Percentiles rank a stretch among this genome's conserved stretches.
phyloP scores from a whole-genome alignment of 2,329 filamentous ascomycete genomes.

The Aotearoamyces nothofagi region DNA sequence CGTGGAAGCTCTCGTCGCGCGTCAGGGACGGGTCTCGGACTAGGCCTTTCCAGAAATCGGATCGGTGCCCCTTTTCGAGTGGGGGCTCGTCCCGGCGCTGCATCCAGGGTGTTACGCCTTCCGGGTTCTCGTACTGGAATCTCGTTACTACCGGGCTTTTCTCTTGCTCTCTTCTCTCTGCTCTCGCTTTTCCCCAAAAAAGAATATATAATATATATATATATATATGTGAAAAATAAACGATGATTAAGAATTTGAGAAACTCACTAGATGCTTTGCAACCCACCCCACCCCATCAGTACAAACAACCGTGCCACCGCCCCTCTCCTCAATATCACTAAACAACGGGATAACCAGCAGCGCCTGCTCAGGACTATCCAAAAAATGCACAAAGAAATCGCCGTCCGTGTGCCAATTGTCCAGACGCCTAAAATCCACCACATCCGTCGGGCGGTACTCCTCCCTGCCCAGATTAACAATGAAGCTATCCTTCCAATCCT shows the following conservation, averaged over 20 bases:
- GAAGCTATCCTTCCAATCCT: conserved; percentile 41
- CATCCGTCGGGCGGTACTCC: conserved; percentile 25
- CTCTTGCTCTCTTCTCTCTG: no score
- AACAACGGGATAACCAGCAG: conserved; percentile 35
- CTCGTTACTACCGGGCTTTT: no score
- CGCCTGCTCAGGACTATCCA: conserved; percentile 35
- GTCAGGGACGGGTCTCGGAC: neutral
- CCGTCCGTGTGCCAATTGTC: conserved; percentile 36
- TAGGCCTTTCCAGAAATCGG: neutral
- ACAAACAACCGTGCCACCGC: conserved; percentile 35
- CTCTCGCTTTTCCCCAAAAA: no score
- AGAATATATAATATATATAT: no score
- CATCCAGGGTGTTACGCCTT: conserved; percentile 1
- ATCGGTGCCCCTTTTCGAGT: no score
- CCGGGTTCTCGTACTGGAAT: conserved; percentile 12
- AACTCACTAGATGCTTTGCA: conserved; percentile 1
- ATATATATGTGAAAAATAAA: no score
- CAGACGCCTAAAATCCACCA: conserved; percentile 25
- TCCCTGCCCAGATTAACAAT: conserved; percentile 35
- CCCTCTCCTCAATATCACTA: conserved; percentile 28
- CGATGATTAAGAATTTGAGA: neutral
- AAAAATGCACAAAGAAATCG: conserved; percentile 36
- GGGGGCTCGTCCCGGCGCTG: no score
- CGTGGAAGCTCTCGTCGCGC: conserved; percentile 26
- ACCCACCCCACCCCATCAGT: conserved; percentile 23